Conservation (phyloP, 2,329 filamentous ascomycete species). For the Claviceps cyperi region DNA sequence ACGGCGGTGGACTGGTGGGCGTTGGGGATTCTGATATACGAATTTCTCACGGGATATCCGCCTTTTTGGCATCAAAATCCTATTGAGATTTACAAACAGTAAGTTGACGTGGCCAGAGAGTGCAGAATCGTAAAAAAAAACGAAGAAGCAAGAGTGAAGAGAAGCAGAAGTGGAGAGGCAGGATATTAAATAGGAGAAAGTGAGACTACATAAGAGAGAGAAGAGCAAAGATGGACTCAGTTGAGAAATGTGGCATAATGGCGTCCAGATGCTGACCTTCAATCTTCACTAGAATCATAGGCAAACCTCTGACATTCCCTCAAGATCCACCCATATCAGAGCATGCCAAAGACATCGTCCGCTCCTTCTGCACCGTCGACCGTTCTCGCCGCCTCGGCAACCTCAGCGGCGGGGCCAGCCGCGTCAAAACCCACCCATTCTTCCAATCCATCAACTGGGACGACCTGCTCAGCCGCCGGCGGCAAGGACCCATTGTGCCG, state of each 20-base stretch:
- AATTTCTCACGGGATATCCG: conserved; percentile 72
- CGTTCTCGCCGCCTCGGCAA: conserved; percentile 66
- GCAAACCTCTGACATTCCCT: conserved; percentile 63
- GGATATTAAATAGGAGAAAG: too few relatives aligned
- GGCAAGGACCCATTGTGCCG: conserved; percentile 60
- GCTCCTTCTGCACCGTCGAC: conserved; percentile 63
- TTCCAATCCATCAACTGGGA: conserved; percentile 64
- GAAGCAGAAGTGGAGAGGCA: too few relatives aligned
- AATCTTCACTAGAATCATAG: conserved; percentile 50
- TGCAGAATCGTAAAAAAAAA: too few relatives aligned
- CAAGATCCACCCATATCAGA: conserved; percentile 48
- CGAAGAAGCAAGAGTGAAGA: too few relatives aligned
- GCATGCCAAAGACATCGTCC: conserved; percentile 61
- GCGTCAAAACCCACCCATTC: conserved; percentile 64
- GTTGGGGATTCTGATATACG: conserved; percentile 68
- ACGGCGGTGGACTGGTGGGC: conserved; percentile 82
- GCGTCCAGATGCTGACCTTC: neutral
- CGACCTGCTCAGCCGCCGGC: conserved; percentile 48
- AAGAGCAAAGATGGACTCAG: neutral
- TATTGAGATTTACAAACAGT: conserved; percentile 76
- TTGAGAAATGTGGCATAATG: too few relatives aligned
- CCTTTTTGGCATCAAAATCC: conserved; percentile 81
- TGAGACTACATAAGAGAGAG: neutral
- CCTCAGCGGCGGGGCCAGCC: conserved; percentile 55
- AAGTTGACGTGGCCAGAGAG: conserved; percentile 13